phyloP scores from a whole-genome alignment of 768 basidiomycete genomes.

The Psilocybe cubensis region DNA sequence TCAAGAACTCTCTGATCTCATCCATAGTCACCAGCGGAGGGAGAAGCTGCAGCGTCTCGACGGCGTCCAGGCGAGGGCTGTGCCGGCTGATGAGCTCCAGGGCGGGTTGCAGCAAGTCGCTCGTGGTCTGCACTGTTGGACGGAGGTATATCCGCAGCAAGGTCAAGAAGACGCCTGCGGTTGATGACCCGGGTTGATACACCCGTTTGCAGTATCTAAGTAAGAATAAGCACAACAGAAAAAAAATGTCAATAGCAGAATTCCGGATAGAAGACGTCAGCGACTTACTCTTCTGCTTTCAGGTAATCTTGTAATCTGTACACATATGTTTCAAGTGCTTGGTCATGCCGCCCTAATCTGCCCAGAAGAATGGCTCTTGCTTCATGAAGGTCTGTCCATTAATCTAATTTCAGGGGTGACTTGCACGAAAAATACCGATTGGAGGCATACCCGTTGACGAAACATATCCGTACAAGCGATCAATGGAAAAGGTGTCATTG shows the following conservation, averaged over 20 bases:
- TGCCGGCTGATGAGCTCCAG: slow-evolving; percentile 88
- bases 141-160: slow-evolving; percentile 88
- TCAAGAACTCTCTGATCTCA: slow-evolving; percentile 78
- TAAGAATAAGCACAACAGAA: slow-evolving; percentile 1
- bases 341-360: slow-evolving; percentile 87
- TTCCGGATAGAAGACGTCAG: neutral
- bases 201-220: slow-evolving; percentile 90
- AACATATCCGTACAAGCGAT: slow-evolving; percentile 81
- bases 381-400: slow-evolving; percentile 77
- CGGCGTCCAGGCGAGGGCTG: slow-evolving; percentile 77
- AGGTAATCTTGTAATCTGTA: slow-evolving; percentile 80
- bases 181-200: slow-evolving; percentile 60
- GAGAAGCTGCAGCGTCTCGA: slow-evolving; percentile 82
- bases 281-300: slow-evolving; percentile 86
- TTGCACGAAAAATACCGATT: neutral
- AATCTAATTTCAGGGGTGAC: no score
- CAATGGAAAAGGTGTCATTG: slow-evolving; percentile 71
- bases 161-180: slow-evolving; percentile 74
- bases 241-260: neutral
- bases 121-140: slow-evolving; percentile 54
- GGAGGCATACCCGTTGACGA: slow-evolving; percentile 69
- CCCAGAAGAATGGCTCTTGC: slow-evolving; percentile 92
- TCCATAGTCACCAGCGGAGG: slow-evolving; percentile 89
- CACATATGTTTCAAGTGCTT: slow-evolving; percentile 94
- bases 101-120: slow-evolving; percentile 77